Conservation (phyloP, 2,329 filamentous ascomycete species). For the Aspergillus pseudoviridinutans region DNA sequence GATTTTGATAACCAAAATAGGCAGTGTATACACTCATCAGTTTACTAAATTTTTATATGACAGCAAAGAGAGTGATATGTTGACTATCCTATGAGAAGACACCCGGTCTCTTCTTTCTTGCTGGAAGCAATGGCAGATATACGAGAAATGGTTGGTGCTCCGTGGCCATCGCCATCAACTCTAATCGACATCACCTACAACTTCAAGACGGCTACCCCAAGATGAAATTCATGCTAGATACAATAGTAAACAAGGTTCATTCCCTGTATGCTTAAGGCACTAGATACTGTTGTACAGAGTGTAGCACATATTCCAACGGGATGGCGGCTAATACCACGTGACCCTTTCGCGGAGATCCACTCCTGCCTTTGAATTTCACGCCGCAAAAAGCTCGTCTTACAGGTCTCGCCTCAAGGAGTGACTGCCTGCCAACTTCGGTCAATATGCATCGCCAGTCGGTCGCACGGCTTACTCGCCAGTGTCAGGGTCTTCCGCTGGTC, state of each 20-base stretch:
- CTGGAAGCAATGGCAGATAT: not conserved
- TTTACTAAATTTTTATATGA: not conserved
- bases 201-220: not conserved
- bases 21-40: not conserved
- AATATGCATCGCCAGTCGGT: slow-evolving; percentile 37
- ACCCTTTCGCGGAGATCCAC: not conserved
- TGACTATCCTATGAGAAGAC: not conserved
- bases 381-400: slow-evolving; percentile 19
- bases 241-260: not conserved
- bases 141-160: not conserved
- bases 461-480: slow-evolving; percentile 30
- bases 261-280: not conserved
- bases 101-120: not conserved
- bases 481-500: slow-evolving; percentile 28
- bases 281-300: not conserved
- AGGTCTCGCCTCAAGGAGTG: slow-evolving; percentile 6
- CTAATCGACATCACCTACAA: not conserved
- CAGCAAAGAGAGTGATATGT: not conserved
- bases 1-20: not conserved
- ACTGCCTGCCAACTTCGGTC: slow-evolving; percentile 9
- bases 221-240: not conserved
- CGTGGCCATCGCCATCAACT: not conserved
- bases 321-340: not conserved
- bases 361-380: not conserved
- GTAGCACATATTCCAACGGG: not conserved